phyloP scores from a whole-genome alignment of 148 eudicot species.

The Salicornia ramosissima region DNA sequence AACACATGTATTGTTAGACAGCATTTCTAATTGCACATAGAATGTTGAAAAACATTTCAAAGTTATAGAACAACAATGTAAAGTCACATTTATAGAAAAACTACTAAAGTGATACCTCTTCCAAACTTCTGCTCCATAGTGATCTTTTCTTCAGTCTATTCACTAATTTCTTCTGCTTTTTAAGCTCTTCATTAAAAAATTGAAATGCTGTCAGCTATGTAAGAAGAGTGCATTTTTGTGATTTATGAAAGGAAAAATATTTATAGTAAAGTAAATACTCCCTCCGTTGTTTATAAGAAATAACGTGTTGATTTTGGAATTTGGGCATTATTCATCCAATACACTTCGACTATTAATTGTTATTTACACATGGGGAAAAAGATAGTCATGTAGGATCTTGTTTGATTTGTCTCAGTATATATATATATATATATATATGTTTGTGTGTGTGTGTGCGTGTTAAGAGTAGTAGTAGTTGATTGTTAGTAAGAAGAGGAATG shows the following conservation, averaged over 20 bases:
- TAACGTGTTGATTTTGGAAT: no score
- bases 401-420: no score
- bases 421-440: no score
- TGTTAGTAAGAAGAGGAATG: no score
- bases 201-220: constrained; percentile 26
- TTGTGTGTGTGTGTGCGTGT: no score
- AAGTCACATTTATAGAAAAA: neutral
- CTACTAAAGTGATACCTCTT: constrained; percentile 36
- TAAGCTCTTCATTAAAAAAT: constrained; percentile 32
- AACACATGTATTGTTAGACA: neutral
- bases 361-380: no score
- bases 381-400: no score
- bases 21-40: neutral
- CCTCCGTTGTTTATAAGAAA: no score
- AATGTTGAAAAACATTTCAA: neutral
- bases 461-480: no score
- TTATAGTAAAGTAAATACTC: no score
- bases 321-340: no score
- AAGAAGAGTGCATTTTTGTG: neutral
- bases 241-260: neutral
- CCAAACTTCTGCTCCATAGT: constrained; percentile 47
- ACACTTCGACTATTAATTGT: no score
- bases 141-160: constrained; percentile 40
- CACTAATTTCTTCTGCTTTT: constrained; percentile 39
- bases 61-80: neutral